Percentiles rank a stretch among this genome's conserved stretches.
Conservation (phyloP, 257 asterid species). For the Capsicum chinense region DNA sequence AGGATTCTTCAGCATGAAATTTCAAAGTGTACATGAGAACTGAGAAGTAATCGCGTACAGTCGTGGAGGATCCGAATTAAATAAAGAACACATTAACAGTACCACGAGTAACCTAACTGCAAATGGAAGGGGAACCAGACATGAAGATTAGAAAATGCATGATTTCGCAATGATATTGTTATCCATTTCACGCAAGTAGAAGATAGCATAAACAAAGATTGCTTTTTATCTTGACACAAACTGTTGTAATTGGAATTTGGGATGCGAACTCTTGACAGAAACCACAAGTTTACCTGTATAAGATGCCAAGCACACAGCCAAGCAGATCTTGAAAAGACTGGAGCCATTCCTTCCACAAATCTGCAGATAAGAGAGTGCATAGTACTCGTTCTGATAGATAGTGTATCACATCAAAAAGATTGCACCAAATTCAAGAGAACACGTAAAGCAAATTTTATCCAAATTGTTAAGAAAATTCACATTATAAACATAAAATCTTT, state of each 20-base stretch:
- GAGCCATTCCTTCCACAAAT: slow-evolving; percentile 99
- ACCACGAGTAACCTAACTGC: not conserved
- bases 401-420: not conserved
- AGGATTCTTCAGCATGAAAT: not conserved
- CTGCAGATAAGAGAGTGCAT: slow-evolving; percentile 45
- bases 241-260: not conserved
- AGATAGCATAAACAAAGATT: not conserved
- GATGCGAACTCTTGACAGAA: not conserved
- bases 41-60: not conserved
- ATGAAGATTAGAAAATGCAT: not conserved
- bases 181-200: not conserved
- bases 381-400: not conserved
- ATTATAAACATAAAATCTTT: not conserved
- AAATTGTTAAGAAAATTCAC: not conserved
- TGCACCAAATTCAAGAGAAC: not conserved
- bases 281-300: slow-evolving; percentile 63
- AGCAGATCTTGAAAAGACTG: slow-evolving; percentile 92
- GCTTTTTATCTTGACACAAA: not conserved
- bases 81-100: not conserved
- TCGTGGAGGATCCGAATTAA: not conserved
- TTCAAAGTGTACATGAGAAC: not conserved
- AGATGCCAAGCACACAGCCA: slow-evolving; percentile 99
- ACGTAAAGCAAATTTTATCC: not conserved
- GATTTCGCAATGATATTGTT: not conserved
- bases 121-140: not conserved